Percentiles rank a stretch among this genome's conserved stretches.
These are phyloP conservation scores for Trichoderma guizhouense DNA, from an alignment of 2,329 filamentous ascomycete genomes.

Conservation along the genomic window DNA sequence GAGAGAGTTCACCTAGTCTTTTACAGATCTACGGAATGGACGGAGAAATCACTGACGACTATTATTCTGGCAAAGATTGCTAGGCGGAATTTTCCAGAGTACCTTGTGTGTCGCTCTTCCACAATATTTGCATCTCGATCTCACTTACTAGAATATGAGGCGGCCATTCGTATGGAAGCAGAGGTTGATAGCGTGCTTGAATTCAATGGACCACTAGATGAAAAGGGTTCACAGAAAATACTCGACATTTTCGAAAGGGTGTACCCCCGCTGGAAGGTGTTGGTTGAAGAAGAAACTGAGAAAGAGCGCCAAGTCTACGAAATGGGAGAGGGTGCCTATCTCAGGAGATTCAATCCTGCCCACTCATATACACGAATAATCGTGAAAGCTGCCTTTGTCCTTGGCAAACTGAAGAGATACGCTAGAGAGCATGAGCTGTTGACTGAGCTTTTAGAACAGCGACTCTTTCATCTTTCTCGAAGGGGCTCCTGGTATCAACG, in stretches of 20 bases:
- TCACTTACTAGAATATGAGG: constrained; percentile 82
- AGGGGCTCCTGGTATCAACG: constrained; percentile 94
- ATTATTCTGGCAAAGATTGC: constrained; percentile 93
- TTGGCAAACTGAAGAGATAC: constrained; percentile 80
- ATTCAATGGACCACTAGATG: constrained; percentile 66
- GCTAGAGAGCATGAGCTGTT: constrained; percentile 71
- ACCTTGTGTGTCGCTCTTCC: constrained; percentile 82
- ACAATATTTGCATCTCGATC: constrained; percentile 81
- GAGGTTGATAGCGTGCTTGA: constrained; percentile 80
- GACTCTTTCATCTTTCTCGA: constrained; percentile 78
- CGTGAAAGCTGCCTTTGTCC: constrained; percentile 77
- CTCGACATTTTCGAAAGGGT: constrained; percentile 70
- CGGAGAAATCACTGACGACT: constrained; percentile 90
- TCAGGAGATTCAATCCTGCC: constrained; percentile 83
- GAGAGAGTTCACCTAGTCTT: constrained; percentile 94
- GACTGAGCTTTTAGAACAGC: constrained; percentile 71
- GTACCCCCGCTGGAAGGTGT: constrained; percentile 73
- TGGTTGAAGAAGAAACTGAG: constrained; percentile 69
- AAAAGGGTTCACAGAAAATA: constrained; percentile 63
- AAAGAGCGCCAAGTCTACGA: constrained; percentile 78
- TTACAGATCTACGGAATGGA: constrained; percentile 95
- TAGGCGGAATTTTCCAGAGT: constrained; percentile 80
- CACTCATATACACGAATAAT: constrained; percentile 93
- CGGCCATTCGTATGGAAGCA: constrained; percentile 76
- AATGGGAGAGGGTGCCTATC: constrained; percentile 80